Conservation (phyloP, 306 rosid genomes). For the Delonix regia region DNA sequence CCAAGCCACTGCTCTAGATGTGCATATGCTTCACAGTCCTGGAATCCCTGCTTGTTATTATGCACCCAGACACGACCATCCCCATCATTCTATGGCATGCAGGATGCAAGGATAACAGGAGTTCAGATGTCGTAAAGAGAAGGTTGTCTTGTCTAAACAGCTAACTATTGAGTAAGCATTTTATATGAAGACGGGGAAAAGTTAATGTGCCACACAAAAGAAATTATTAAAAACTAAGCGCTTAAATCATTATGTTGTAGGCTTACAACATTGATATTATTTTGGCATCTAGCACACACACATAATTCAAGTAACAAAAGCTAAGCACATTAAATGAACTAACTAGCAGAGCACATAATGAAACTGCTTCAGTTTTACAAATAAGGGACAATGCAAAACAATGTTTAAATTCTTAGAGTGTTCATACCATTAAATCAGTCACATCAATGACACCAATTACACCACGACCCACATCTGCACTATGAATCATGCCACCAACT, state of each 20-base stretch:
- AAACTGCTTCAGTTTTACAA: constrained; percentile 23
- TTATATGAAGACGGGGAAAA: background rate
- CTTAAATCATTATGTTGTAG: background rate
- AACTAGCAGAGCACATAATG: background rate
- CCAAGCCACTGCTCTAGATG: constrained; percentile 57
- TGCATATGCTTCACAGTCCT: constrained; percentile 57
- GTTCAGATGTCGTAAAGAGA: constrained; percentile 31
- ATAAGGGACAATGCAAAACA: constrained; percentile 2
- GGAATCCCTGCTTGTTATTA: constrained; percentile 69
- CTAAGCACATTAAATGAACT: constrained; percentile 13
- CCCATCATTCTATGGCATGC: constrained; percentile 43
- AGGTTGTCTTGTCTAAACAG: background rate
- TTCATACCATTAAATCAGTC: constrained; percentile 52
- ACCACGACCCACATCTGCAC: constrained; percentile 60
- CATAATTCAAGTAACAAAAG: background rate
- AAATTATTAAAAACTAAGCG: background rate
- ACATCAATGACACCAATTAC: constrained; percentile 68
- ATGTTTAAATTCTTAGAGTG: background rate
- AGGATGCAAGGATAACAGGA: constrained; percentile 5
- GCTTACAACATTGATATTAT: background rate
- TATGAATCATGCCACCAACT: constrained; percentile 62
- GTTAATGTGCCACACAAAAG: background rate
- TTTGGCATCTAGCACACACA: constrained; percentile 5
- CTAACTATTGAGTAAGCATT: background rate
- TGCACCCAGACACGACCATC: constrained; percentile 61